Base-by-base conservation (phyloP, 148 eudicot genomes). In the Rhododendron molle region DNA sequence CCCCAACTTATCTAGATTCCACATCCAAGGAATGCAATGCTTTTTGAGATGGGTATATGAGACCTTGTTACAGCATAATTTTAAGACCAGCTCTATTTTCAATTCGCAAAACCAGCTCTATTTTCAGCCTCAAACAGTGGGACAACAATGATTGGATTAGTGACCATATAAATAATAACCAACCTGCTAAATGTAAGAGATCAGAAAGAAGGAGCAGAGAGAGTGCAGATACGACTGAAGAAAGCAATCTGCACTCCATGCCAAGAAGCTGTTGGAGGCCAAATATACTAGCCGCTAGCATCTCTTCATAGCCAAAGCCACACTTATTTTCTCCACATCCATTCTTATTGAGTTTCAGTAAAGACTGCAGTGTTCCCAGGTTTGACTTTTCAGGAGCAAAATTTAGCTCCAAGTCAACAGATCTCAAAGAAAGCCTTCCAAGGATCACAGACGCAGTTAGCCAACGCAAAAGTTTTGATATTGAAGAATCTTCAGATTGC, bases 381-480 rank as follows among this genome's bases (percentile, higher is more conserved):
- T 83, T 84, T 34, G 90, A 71, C 78, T 58, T 86, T 34, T 81
- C 89, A 40, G 40, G 76, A 84, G 81, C 50, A 80, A 49, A 85
- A 44, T 84, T 83, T 13, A 79, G 23, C 81, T 74, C 81, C 69
- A 82, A 72, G 81, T 71, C 82, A 58, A 69, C 85, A 13, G 49
- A 84, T 54, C 88, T 89, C 82, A 44, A 82, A 58, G 95, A 91
- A 80, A 87, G 86, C 84, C 85, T 87, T 84, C 91, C 91, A 49
- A 91, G 88, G 56, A 97, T 91, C 71, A 91, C 92, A 38, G 98
- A 94, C 58, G 98, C 99, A 76, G 92, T 90, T 76, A 97, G 89
- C 99, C 99, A 97, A 21, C 93, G 93, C 81, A 95, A 82, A 86
- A 97, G 98, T 82, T 89, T 92, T 76, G 93, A 87, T 76, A 86